phyloP scores from a whole-genome alignment of 1,284 basidiomycete species.

The Leccinum cinnamomeum region DNA sequence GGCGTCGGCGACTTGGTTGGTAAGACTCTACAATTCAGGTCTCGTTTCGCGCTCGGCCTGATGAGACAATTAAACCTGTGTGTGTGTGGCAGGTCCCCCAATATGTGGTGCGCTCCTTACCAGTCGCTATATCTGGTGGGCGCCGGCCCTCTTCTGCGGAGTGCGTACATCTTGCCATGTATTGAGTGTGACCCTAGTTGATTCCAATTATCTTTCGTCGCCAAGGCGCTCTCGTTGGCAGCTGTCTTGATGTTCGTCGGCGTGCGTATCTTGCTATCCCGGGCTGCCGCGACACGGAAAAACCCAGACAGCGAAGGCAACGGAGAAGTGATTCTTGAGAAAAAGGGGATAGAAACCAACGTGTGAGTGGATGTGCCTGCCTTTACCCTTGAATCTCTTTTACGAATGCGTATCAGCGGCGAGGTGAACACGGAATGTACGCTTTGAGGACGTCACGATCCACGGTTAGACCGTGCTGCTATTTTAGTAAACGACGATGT shows the following conservation, averaged over 20 bases:
- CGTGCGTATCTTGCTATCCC: neutral
- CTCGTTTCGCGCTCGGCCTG: neutral
- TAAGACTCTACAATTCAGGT: slow-evolving; percentile 6
- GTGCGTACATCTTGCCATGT: slow-evolving; percentile 16
- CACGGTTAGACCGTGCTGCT: neutral
- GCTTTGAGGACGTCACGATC: neutral
- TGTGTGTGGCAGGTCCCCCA: slow-evolving; percentile 26
- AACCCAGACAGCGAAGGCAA: neutral
- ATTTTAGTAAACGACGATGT: neutral
- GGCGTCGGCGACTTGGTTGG: slow-evolving; percentile 30
- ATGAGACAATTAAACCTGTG: neutral
- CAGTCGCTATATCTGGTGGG: slow-evolving; percentile 31
- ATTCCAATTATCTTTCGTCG: neutral
- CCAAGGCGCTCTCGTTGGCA: neutral
- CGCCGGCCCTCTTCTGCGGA: slow-evolving; percentile 29
- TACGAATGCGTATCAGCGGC: neutral
- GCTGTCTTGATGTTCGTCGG: neutral
- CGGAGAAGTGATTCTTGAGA: neutral
- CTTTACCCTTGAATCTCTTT: neutral
- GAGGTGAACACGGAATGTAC: neutral
- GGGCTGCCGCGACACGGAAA: neutral
- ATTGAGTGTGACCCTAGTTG: neutral
- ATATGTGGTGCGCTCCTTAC: slow-evolving; percentile 35
- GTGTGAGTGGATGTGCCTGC: neutral
- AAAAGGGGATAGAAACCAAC: neutral